Conservation (phyloP, 2,329 filamentous ascomycete species). For the Paraconiothyrium brasiliense region DNA sequence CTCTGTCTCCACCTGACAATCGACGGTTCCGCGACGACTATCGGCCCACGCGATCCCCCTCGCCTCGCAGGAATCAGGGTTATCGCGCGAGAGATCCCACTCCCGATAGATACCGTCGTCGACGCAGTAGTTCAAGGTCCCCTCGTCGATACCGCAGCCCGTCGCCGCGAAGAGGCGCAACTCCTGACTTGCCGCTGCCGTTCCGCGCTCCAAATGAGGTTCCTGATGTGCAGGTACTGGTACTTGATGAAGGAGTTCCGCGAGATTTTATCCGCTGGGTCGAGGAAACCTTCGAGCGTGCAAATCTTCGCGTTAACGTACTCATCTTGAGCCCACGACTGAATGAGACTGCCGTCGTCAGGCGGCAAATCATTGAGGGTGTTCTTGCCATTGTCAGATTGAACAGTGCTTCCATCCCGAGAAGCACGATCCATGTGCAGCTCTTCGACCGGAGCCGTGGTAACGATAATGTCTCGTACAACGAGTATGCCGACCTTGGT, state of each 20-base stretch:
- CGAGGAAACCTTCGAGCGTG: slow-evolving; percentile 76
- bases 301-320: slow-evolving; percentile 78
- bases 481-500: slow-evolving; percentile 87
- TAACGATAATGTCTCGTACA: slow-evolving; percentile 79
- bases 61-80: slow-evolving; percentile 52
- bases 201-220: slow-evolving; percentile 77
- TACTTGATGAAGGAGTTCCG: slow-evolving; percentile 73
- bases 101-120: slow-evolving; percentile 61
- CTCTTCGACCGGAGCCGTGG: slow-evolving; percentile 84
- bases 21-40: slow-evolving; percentile 72
- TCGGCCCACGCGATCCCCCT: slow-evolving; percentile 56
- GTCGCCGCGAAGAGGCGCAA: slow-evolving; percentile 69
- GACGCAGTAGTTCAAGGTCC: slow-evolving; percentile 72
- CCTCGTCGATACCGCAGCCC: slow-evolving; percentile 74
- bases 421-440: slow-evolving; percentile 80
- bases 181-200: slow-evolving; percentile 75
- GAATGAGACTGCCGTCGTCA: slow-evolving; percentile 79
- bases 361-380: slow-evolving; percentile 86
- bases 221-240: slow-evolving; percentile 88
- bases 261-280: slow-evolving; percentile 85
- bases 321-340: slow-evolving; percentile 82
- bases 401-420: slow-evolving; percentile 72
- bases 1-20: slow-evolving; percentile 53
- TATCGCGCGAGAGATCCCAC: slow-evolving; percentile 50
- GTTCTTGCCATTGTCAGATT: slow-evolving; percentile 86